Conservation (phyloP, 73 alveolate species). For the Symbiodinium pilosum region DNA sequence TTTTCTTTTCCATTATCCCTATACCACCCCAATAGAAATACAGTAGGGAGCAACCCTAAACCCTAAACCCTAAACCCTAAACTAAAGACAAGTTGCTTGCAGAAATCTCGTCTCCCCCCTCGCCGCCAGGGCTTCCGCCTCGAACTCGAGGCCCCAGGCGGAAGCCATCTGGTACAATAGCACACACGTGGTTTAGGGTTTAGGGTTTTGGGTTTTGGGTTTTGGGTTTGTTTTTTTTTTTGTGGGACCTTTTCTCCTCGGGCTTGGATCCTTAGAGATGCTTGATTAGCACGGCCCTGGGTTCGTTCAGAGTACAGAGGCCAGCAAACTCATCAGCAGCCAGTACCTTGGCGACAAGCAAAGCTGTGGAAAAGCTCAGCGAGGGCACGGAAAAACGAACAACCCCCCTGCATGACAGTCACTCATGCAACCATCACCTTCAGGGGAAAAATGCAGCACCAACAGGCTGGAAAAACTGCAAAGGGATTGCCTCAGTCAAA, state of each 20-base stretch:
- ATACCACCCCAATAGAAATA: too few relatives aligned
- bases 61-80: too few relatives aligned
- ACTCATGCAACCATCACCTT: too few relatives aligned
- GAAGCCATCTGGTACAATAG: background rate
- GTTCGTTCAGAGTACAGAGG: background rate
- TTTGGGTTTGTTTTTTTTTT: background rate
- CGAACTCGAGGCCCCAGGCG: slow-evolving; percentile 92
- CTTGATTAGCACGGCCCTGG: background rate
- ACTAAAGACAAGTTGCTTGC: slow-evolving; percentile 30
- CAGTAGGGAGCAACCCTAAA: too few relatives aligned
- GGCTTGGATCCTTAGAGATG: background rate
- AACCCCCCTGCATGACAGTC: too few relatives aligned
- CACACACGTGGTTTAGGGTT: background rate
- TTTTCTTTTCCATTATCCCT: too few relatives aligned
- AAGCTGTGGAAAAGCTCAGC: too few relatives aligned
- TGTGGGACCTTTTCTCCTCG: background rate
- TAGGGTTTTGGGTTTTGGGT: background rate
- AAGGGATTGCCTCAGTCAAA: too few relatives aligned
- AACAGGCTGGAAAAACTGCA: too few relatives aligned
- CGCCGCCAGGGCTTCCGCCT: slow-evolving; percentile 94
- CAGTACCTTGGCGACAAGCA: too few relatives aligned
- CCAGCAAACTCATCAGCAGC: background rate
- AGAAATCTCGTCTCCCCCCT: slow-evolving; percentile 57
- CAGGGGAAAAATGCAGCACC: too few relatives aligned
- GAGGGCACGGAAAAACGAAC: too few relatives aligned